Evolutionary conservation across 2,329 filamentous ascomycete genomes (phyloP).

Genomic region (Beauveria asiatica): DNA sequence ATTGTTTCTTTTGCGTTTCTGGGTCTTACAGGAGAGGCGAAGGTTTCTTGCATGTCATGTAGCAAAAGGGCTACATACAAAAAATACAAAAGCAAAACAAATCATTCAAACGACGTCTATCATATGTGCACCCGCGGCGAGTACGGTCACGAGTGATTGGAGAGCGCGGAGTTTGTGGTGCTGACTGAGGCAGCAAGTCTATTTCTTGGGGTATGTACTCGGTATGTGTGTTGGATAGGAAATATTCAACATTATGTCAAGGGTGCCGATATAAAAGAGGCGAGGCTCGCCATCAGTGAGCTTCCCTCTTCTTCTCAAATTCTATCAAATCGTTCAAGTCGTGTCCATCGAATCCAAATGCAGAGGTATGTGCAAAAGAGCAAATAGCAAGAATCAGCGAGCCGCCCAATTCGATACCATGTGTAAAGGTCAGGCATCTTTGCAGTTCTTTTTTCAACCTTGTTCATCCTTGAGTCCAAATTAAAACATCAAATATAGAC

Average conservation of each 20-base stretch:
- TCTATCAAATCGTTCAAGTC: constrained; percentile 7
- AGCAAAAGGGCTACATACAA: constrained; percentile 39
- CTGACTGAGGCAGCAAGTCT: background rate
- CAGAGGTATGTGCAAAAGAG: constrained; percentile 2
- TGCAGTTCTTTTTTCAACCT: background rate
- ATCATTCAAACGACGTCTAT: constrained; percentile 18
- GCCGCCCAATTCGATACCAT: background rate
- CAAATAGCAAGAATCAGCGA: background rate
- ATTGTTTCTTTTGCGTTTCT: constrained; percentile 49
- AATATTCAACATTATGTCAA: background rate
- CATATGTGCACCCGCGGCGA: background rate
- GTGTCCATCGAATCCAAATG: constrained; percentile 3
- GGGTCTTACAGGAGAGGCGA: constrained; percentile 53
- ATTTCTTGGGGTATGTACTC: background rate
- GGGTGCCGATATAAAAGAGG: background rate
- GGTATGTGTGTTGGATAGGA: background rate
- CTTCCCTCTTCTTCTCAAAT: background rate
- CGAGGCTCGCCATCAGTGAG: background rate
- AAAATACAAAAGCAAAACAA: constrained; percentile 28
- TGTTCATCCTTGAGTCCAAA: background rate
- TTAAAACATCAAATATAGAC: background rate
- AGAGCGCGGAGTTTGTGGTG: background rate
- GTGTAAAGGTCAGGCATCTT: background rate
- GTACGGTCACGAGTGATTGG: background rate
- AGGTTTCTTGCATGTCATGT: constrained; percentile 54